Percentiles rank a stretch among this genome's conserved stretches.
Evolutionary conservation across 225 moss, liverwort and hornwort species (phyloP).

Genomic region (Climacium dendroides): DNA sequence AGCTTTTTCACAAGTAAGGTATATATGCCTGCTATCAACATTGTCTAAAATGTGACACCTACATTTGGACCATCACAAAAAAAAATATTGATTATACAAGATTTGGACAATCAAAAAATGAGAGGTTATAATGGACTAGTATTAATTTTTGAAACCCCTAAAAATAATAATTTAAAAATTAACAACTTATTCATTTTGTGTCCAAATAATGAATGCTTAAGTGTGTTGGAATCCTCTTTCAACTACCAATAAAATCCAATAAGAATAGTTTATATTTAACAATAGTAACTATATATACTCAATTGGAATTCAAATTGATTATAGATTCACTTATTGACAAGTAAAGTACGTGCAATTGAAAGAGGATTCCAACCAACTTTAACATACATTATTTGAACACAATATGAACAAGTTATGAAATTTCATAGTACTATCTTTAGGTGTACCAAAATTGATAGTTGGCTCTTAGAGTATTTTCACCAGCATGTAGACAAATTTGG

Average conservation of each 20-base stretch:
- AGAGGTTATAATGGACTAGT: background rate
- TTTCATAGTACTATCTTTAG: too few relatives aligned
- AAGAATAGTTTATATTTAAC: background rate
- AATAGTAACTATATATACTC: background rate
- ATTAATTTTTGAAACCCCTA: background rate
- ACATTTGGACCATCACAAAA: background rate
- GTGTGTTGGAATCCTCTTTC: fast-evolving
- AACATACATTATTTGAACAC: background rate
- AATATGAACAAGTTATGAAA: background rate
- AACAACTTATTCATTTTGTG: background rate
- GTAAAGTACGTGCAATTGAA: background rate
- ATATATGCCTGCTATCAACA: background rate
- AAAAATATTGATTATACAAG: background rate
- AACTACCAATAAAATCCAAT: background rate
- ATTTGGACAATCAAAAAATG: background rate
- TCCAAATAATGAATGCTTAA: background rate
- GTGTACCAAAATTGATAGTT: fast-evolving
- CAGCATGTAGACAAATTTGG: fast-evolving
- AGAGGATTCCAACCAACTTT: background rate
- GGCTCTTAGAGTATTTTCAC: background rate
- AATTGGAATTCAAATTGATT: background rate
- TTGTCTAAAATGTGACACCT: background rate
- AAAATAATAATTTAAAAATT: background rate
- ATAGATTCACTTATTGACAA: background rate
- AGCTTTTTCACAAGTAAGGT: too few relatives aligned